A percentile compares a stretch with the other conserved stretches of the same genome.
These are phyloP conservation scores for Psilocybe mexicana DNA, from an alignment of 1,284 basidiomycete species.

Conservation along the genomic window DNA sequence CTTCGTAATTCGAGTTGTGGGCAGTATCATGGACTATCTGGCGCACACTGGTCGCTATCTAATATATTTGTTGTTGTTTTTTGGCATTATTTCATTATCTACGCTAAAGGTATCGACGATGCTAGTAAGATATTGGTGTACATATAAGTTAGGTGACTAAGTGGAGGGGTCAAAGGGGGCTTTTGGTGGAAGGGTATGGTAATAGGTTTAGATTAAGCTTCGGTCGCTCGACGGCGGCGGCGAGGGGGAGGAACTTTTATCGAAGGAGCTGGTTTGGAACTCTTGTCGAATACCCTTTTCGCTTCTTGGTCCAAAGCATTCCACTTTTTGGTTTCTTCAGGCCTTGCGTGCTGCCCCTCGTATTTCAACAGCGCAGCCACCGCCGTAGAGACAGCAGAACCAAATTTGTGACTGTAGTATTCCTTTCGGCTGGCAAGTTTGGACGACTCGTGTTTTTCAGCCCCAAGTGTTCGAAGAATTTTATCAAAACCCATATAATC, in stretches of 20 bases:
- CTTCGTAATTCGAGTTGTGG: conserved; percentile 17
- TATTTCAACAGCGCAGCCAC: conserved; percentile 29
- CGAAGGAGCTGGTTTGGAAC: background rate
- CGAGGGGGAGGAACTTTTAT: background rate
- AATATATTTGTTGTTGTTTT: conserved; percentile 15
- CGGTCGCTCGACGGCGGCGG: background rate
- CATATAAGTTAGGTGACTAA: background rate
- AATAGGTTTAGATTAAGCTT: too few relatives aligned
- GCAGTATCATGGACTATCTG: conserved; percentile 14
- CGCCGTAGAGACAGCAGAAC: conserved; percentile 34
- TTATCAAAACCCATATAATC: conserved; percentile 40
- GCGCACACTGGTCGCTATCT: conserved; percentile 17
- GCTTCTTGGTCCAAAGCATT: conserved; percentile 24
- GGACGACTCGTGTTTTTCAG: conserved; percentile 21
- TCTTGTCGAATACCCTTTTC: background rate
- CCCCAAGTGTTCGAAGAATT: conserved; percentile 22
- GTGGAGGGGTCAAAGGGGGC: too few relatives aligned
- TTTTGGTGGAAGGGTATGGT: too few relatives aligned
- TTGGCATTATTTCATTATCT: background rate
- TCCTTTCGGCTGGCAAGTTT: conserved; percentile 21
- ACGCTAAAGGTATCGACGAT: background rate
- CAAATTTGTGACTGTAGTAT: conserved; percentile 41
- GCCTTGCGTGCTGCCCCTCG: conserved; percentile 17
- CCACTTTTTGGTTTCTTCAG: conserved; percentile 27
- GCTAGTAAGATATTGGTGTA: background rate